Conservation (phyloP, 768 basidiomycete genomes). For the Rhodotorula diobovata region DNA sequence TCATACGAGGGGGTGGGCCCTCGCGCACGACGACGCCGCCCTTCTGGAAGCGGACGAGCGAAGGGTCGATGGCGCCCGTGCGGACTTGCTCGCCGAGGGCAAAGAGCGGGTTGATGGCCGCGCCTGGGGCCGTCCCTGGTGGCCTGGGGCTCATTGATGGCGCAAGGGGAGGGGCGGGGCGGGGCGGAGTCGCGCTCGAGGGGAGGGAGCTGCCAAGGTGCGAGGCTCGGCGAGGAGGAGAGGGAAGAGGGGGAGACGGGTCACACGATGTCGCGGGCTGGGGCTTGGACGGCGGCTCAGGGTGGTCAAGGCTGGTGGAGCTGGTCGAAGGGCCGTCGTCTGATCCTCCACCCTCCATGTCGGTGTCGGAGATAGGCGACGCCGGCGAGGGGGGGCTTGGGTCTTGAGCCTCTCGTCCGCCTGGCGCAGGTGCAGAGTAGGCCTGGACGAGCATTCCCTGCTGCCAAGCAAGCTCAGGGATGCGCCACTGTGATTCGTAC, state of each 20-base stretch:
- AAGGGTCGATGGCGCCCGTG: background rate
- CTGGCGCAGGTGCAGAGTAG: background rate
- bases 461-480: too few species aligned
- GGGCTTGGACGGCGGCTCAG: background rate
- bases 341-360: background rate
- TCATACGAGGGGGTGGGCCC: background rate
- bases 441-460: background rate
- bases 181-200: background rate
- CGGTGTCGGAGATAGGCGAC: background rate
- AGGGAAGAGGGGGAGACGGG: too few species aligned
- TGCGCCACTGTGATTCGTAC: too few species aligned
- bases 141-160: too few species aligned
- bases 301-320: background rate
- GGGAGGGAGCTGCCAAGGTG: background rate
- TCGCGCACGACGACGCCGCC: constrained; percentile 5
- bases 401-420: too few species aligned
- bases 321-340: background rate
- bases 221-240: background rate
- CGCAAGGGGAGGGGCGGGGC: background rate
- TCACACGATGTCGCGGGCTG: too few species aligned
- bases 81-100: background rate
- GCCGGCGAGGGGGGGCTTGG: background rate
- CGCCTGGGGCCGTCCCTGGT: too few species aligned
- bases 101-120: constrained; percentile 25
- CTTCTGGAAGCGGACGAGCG: background rate